These are phyloP conservation scores for Vitis hybrid DNA, from an alignment of 177 flowering plant species.

Conservation along the genomic window DNA sequence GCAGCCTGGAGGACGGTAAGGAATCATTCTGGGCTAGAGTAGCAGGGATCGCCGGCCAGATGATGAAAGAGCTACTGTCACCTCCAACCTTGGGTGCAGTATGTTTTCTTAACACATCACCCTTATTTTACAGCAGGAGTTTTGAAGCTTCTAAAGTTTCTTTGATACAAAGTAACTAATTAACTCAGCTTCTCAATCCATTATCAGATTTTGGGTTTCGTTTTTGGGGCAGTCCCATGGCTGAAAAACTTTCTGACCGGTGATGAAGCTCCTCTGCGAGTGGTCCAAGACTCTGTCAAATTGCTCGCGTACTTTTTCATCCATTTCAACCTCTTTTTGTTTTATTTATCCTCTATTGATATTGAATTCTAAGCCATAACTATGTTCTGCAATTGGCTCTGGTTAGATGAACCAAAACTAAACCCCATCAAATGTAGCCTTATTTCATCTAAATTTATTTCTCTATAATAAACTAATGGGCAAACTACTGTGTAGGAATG, in stretches of 20 bases:
- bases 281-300: slow-evolving; percentile 67
- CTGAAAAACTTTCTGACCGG: slow-evolving; percentile 71
- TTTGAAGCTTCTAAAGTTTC: slow-evolving; percentile 3
- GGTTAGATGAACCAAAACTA: no score
- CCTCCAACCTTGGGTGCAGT: slow-evolving; percentile 83
- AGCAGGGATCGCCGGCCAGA: slow-evolving; percentile 36
- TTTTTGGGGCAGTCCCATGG: slow-evolving; percentile 67
- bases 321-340: no score
- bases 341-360: no score
- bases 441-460: no score
- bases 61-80: slow-evolving; percentile 67
- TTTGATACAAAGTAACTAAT: neutral
- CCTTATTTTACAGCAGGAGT: neutral
- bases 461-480: no score
- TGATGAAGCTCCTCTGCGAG: slow-evolving; percentile 68
- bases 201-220: slow-evolving; percentile 64
- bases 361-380: no score
- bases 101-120: slow-evolving; percentile 19
- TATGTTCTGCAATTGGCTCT: no score
- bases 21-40: slow-evolving; percentile 31
- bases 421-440: no score
- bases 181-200: neutral
- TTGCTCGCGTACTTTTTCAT: slow-evolving; percentile 59
- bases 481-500: slow-evolving; percentile 48
- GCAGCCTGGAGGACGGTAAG: slow-evolving; percentile 10